Evolutionary conservation across 2,329 filamentous ascomycete genomes (phyloP), one percentile per base, ranked within the genome.

Genomic region (Cercospora beticola): DNA sequence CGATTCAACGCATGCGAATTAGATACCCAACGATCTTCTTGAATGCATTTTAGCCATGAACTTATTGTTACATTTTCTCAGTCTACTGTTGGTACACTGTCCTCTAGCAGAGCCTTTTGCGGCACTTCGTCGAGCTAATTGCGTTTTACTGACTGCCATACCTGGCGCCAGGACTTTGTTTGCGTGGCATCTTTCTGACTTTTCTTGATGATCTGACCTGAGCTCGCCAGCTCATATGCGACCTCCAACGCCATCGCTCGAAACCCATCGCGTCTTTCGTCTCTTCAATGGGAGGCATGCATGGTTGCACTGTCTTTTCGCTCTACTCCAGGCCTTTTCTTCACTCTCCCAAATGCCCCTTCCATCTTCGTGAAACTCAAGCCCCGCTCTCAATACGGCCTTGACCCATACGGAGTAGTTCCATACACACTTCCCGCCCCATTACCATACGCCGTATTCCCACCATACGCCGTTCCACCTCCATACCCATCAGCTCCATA

Each of bases 401-500:
- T 62, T 14, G 70, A 68, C 23, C 74, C 74, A 28, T 76, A 76
- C 3, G 74, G 74, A 28, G 73, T 75, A 18, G 73, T 73, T 1
- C 90, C 90, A 87, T 91, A 94, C 10, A 87, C 83, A 77, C 87
- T 90, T 18, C 69, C 66, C n/a, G 69, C 69, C 9, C 71, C 71
- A 71, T 79, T 84, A 23, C 85, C 88, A 75, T 89, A 91, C 14
- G 91, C 92, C 16, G 88, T 89, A 5, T 60, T 64, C 8, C 66
- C 68, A 18, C 71, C 71, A 31, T 71, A 72, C 21, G 68, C 69
- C n/a, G 65, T 69, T 8, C 66, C 70, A 18, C 71, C 75, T 49
- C 87, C 88, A 75, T 90, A 90, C 9, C 88, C 86, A 10, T 87
- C 89, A 61, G 81, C 87, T 18, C 90, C 90, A 87, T 91, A 94